These are phyloP conservation scores for Picocystis sp. DNA, from an alignment of 163 green algal genomes.

Conservation along the genomic window DNA sequence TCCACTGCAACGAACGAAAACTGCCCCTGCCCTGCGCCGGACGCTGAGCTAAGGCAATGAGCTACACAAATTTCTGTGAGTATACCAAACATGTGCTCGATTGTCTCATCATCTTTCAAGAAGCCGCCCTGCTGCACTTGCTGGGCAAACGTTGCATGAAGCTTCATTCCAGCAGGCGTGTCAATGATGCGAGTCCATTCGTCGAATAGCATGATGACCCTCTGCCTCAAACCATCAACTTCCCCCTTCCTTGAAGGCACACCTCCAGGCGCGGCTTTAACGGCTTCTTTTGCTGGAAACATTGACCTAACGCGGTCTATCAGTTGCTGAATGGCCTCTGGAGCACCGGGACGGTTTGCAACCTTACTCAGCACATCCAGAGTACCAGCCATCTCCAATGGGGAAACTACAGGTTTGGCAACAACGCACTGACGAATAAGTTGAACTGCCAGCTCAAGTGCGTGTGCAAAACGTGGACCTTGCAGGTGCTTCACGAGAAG, in stretches of 20 bases:
- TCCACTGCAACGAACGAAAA: conserved; percentile 58
- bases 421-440: conserved; percentile 42
- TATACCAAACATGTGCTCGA: conserved; percentile 73
- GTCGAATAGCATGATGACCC: conserved; percentile 63
- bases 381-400: conserved; percentile 40
- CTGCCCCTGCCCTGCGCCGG: conserved; percentile 10
- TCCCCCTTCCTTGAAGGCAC: conserved; percentile 21
- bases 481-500: conserved; percentile 48
- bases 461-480: conserved; percentile 11
- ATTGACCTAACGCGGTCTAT: conserved; percentile 44
- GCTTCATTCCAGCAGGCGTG: conserved; percentile 37
- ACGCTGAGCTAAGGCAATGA: conserved; percentile 51
- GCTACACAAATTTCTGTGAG: conserved; percentile 65
- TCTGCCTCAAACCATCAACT: conserved; percentile 44
- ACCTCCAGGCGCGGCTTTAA: background rate
- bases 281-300: conserved; percentile 2
- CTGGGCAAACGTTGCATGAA: conserved; percentile 46
- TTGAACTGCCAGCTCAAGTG: conserved; percentile 49
- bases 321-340: conserved; percentile 28
- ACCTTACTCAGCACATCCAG: conserved; percentile 51
- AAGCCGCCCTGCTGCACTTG: conserved; percentile 49
- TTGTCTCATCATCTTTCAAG: conserved; percentile 64
- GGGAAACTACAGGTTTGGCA: conserved; percentile 23
- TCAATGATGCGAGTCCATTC: conserved; percentile 69
- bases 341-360: conserved; percentile 3